phyloP scores from a whole-genome alignment of 768 basidiomycete species.

The Trametes elegans region DNA sequence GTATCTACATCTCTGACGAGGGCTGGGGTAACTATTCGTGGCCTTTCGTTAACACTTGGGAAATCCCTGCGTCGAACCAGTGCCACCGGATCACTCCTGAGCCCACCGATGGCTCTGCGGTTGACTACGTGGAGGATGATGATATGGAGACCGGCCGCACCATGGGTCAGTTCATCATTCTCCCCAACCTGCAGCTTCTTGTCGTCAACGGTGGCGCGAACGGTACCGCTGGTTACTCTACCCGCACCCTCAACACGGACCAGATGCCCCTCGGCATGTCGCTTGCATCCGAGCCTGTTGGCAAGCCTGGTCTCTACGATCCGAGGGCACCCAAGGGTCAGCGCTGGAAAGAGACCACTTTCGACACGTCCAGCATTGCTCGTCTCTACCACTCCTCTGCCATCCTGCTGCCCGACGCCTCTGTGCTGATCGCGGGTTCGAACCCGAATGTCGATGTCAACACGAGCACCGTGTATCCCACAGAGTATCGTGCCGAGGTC shows the following conservation, averaged over 20 bases:
- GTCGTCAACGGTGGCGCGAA: constrained; percentile 81
- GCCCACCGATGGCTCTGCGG: constrained; percentile 61
- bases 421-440: constrained; percentile 86
- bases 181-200: constrained; percentile 76
- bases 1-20: constrained; percentile 69
- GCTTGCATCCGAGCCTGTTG: constrained; percentile 76
- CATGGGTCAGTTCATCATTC: constrained; percentile 90
- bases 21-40: constrained; percentile 76
- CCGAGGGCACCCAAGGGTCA: constrained; percentile 67
- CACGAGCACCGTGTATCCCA: constrained; percentile 58
- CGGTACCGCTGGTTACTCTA: constrained; percentile 87
- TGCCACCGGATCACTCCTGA: constrained; percentile 89
- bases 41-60: constrained; percentile 73
- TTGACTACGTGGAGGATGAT: constrained; percentile 70
- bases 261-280: constrained; percentile 72
- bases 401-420: constrained; percentile 84
- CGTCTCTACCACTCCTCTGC: constrained; percentile 92
- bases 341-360: constrained; percentile 70
- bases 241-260: constrained; percentile 35
- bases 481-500: constrained; percentile 78
- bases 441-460: constrained; percentile 91
- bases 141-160: constrained; percentile 67
- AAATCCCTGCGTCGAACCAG: constrained; percentile 63
- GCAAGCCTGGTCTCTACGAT: constrained; percentile 81
- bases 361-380: constrained; percentile 62